Conservation (phyloP, 179 eudicot genomes). For the Carnegiea gigantea region DNA sequence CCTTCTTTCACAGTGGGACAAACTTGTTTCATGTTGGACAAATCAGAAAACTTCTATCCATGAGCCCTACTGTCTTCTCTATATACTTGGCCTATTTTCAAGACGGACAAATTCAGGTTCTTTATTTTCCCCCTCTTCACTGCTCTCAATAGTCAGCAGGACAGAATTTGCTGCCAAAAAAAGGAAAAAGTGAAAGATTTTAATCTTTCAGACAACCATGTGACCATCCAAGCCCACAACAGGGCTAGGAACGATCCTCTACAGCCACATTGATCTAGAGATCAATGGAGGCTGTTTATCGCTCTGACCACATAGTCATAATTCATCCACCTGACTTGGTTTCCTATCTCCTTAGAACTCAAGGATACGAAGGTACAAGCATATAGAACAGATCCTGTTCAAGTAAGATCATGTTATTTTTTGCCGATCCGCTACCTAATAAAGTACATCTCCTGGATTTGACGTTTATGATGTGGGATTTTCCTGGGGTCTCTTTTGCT, state of each 20-base stretch:
- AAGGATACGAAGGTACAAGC: slow-evolving; percentile 26
- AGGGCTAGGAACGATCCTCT: slow-evolving; percentile 12
- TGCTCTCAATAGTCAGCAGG: too few relatives aligned
- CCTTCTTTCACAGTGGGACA: too few relatives aligned
- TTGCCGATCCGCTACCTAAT: background rate
- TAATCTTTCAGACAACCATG: slow-evolving; percentile 7
- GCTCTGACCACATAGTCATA: slow-evolving; percentile 26
- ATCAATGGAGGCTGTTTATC: slow-evolving; percentile 21
- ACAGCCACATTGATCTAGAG: background rate
- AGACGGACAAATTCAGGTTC: too few relatives aligned
- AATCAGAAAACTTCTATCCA: too few relatives aligned
- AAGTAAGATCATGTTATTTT: slow-evolving; percentile 11
- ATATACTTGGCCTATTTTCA: too few relatives aligned
- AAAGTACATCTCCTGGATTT: too few relatives aligned
- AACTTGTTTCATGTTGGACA: too few relatives aligned
- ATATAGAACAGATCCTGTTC: slow-evolving; percentile 30
- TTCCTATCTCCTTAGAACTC: slow-evolving; percentile 33
- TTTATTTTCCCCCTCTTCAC: too few relatives aligned
- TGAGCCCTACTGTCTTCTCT: too few relatives aligned
- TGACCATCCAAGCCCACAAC: background rate
- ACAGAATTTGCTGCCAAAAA: background rate
- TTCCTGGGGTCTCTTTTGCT: background rate
- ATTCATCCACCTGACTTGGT: slow-evolving; percentile 28
- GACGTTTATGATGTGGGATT: background rate
- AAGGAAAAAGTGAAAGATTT: background rate